Evolutionary conservation across 2,329 filamentous ascomycete species (phyloP).

Genomic region (Lojkania enalia): DNA sequence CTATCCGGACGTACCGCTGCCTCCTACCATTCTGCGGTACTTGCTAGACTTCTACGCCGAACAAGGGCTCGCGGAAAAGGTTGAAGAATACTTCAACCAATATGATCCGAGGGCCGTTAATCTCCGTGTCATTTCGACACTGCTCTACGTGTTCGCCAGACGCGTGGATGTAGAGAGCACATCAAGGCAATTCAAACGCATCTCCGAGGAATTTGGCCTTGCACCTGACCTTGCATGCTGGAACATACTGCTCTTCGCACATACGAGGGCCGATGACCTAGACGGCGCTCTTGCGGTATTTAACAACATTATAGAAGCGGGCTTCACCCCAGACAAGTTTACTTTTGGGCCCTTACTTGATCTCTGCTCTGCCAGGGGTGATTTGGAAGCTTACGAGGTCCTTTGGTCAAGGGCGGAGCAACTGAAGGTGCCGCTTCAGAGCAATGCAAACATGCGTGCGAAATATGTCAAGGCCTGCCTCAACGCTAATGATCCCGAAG

Average conservation of each 20-base stretch:
- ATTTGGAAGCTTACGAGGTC: slow-evolving; percentile 68
- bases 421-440: slow-evolving; percentile 28
- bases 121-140: slow-evolving; percentile 21
- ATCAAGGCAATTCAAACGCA: slow-evolving; percentile 63
- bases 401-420: slow-evolving; percentile 66
- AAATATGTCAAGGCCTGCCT: slow-evolving; percentile 65
- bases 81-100: slow-evolving; percentile 39
- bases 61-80: slow-evolving; percentile 35
- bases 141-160: slow-evolving; percentile 73
- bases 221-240: slow-evolving; percentile 65
- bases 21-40: slow-evolving; percentile 16
- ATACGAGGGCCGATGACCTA: slow-evolving; percentile 68
- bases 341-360: slow-evolving; percentile 76
- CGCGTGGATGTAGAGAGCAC: slow-evolving; percentile 66
- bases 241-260: slow-evolving; percentile 77
- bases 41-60: slow-evolving; percentile 37
- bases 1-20: slow-evolving; percentile 14
- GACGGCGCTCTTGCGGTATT: slow-evolving; percentile 68
- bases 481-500: slow-evolving; percentile 51
- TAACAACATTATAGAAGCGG: slow-evolving; percentile 57
- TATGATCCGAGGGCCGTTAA: slow-evolving; percentile 20
- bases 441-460: slow-evolving; percentile 27
- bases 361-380: slow-evolving; percentile 70
- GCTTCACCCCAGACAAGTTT: slow-evolving; percentile 60
- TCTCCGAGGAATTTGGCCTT: slow-evolving; percentile 59